phyloP scores from a whole-genome alignment of 1,284 basidiomycete species.

The Fistulina hepatica region DNA sequence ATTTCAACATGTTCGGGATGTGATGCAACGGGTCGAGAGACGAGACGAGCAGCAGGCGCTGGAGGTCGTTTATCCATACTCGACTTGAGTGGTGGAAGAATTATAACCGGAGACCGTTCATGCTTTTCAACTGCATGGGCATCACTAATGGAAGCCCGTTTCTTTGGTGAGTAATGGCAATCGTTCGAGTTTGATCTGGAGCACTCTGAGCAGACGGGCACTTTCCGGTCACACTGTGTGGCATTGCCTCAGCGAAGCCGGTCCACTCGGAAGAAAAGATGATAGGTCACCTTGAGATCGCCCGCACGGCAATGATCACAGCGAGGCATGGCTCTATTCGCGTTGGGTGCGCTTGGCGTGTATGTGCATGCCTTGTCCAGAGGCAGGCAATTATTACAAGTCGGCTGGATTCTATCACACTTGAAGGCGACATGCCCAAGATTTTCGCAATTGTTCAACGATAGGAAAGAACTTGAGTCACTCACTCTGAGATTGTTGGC shows the following conservation, averaged over 20 bases:
- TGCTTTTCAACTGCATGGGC: no score
- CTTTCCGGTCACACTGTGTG: slow-evolving; percentile 51
- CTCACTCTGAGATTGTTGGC: no score
- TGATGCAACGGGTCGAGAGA: not conserved
- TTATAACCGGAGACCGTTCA: no score
- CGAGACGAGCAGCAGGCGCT: slow-evolving; percentile 6
- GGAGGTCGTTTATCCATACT: not conserved
- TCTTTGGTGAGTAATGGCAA: not conserved
- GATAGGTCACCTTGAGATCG: slow-evolving; percentile 48
- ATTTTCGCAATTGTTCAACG: no score
- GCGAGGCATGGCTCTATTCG: slow-evolving; percentile 61
- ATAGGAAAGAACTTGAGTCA: no score
- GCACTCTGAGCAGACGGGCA: slow-evolving; percentile 39
- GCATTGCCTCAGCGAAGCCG: slow-evolving; percentile 8
- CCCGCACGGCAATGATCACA: slow-evolving; percentile 55
- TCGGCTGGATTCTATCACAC: slow-evolving; percentile 61
- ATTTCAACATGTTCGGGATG: no score
- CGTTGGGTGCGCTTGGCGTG: slow-evolving; percentile 59
- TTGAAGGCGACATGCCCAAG: slow-evolving; percentile 23
- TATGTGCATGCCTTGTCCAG: slow-evolving; percentile 54
- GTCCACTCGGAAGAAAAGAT: slow-evolving; percentile 5
- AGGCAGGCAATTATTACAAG: slow-evolving; percentile 62
- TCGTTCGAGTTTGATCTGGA: not conserved
- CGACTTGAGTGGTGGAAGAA: not conserved
- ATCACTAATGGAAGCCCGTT: not conserved